Evolutionary conservation across 257 asterid species (phyloP), one percentile per base, ranked within the genome.

Genomic region (Solanum sejunctum): DNA sequence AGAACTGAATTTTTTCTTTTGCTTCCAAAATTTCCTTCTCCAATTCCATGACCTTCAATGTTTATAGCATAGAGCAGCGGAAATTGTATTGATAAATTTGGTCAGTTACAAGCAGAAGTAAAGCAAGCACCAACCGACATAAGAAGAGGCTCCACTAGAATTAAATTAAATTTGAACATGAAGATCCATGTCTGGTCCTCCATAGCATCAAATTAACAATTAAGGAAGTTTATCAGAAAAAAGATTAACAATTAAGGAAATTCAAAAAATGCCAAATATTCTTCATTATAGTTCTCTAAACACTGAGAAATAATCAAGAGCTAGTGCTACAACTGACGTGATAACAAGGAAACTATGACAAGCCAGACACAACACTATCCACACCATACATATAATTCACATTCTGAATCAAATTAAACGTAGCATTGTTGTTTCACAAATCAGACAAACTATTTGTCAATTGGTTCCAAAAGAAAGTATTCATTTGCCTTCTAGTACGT

Each of bases 21-120:
- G 99, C 97, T 84, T 97, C 98, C 56, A 86, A 49, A 58, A 97
- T 97, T 56, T 95, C 99, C 91, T 97, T 97, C 89, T 97, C 99
- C 93, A 94, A 89, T 87, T 97, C 99, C 21, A 89, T 90, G 69
- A 97, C 99, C 99, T 96, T 93, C 88, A 85, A 89, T 70, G 23
- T 49, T 13, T 13, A 49, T 23, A 23, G 61, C 45, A 75, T 23
- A 49, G 81, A 75, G 82, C 0, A 23, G 13, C 12, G 39, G 18
- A 23, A 75, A 49, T 23, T 23, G 45, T 13, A 75, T 75, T 75
- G 49, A 75, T 49, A 0, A 75, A 8, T 75, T 52, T 47, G 51
- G 43, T 61, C 61, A 49, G 61, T 75, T 75, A 15, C 41, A 73
- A 82, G 41, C 75, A 81, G 45, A 26, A 60, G 60, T 66, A 82